Evolutionary conservation across 2,329 filamentous ascomycete genomes (phyloP).

Genomic region (Chaetomium olivaceum): DNA sequence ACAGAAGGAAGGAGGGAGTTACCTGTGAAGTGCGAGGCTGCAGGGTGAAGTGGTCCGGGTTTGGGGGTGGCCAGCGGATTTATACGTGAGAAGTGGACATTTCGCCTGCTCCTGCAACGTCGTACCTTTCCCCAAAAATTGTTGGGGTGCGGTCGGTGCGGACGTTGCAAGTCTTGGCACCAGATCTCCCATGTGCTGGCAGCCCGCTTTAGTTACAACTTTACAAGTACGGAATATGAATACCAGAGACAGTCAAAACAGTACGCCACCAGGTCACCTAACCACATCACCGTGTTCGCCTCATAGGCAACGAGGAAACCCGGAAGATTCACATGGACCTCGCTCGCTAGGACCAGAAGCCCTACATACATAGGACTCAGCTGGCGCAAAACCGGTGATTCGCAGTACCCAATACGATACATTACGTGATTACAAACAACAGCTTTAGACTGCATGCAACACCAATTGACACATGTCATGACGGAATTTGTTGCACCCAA

Average conservation of each 20-base stretch:
- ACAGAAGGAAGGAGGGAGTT: not conserved
- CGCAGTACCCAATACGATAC: not conserved
- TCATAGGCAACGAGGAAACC: no score
- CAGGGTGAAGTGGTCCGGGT: not conserved
- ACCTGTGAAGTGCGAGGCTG: not conserved
- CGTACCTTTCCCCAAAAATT: constrained; percentile 1
- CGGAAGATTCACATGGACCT: not conserved
- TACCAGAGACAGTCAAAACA: not conserved
- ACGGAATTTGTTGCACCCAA: not conserved
- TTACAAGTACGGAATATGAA: no score
- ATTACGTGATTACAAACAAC: not conserved
- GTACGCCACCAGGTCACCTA: not conserved
- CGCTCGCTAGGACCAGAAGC: not conserved
- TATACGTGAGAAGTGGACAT: not conserved
- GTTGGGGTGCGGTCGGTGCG: not conserved
- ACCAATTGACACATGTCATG: not conserved
- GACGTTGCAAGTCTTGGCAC: not conserved
- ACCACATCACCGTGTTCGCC: not conserved
- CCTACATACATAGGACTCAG: not conserved
- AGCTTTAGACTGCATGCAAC: not conserved
- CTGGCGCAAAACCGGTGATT: not conserved
- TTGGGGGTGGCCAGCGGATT: not conserved
- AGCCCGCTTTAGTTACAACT: no score
- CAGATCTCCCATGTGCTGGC: not conserved
- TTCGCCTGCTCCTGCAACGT: constrained; percentile 2